Conservation (phyloP, 2,329 filamentous ascomycete genomes). For the Magnaporthiopsis incrustans region DNA sequence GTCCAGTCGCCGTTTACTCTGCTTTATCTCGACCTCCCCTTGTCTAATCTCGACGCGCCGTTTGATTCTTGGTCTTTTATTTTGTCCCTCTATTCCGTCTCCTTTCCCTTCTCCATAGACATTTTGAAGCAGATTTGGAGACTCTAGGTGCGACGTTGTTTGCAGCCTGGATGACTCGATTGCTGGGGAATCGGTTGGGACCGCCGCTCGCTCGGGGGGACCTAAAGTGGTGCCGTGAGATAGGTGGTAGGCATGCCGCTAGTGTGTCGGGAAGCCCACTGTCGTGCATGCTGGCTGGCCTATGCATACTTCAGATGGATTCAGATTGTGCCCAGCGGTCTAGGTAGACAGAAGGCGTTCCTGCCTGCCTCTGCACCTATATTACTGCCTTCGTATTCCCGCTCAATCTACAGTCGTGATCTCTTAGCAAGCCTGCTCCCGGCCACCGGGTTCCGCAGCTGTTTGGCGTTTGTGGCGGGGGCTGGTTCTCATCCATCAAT, state of each 20-base stretch:
- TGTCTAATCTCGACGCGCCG: not conserved
- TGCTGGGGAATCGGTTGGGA: not conserved
- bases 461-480: too few relatives aligned
- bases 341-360: not conserved
- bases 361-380: not conserved
- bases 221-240: not conserved
- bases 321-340: not conserved
- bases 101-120: not conserved
- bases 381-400: not conserved
- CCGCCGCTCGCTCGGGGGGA: not conserved
- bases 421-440: not conserved
- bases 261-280: not conserved
- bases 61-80: not conserved
- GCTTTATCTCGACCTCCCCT: not conserved
- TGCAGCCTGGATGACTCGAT: slow-evolving; percentile 4
- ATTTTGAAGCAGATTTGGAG: not conserved
- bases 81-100: not conserved
- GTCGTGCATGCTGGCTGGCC: not conserved
- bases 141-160: slow-evolving; percentile 7
- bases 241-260: too few relatives aligned
- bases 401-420: not conserved
- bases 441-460: not conserved
- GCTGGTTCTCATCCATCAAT: not conserved
- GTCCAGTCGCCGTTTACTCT: not conserved
- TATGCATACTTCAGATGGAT: not conserved